A percentile compares a stretch with the other conserved stretches of the same genome.
phyloP scores from a whole-genome alignment of 2,329 filamentous ascomycete genomes.

The Xylaria sp. region DNA sequence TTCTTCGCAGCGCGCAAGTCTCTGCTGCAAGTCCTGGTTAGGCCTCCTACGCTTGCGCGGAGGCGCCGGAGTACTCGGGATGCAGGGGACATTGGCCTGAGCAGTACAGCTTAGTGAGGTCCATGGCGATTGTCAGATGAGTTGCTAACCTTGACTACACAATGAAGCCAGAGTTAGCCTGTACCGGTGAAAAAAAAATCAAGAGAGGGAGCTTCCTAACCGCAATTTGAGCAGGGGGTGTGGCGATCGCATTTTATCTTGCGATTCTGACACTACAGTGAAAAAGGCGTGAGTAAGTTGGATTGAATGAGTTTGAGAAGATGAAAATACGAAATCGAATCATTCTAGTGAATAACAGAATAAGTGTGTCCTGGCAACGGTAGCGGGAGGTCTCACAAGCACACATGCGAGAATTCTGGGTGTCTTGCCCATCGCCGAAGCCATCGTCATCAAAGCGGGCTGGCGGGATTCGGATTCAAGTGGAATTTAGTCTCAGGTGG shows the following conservation, averaged over 20 bases:
- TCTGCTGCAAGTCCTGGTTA: conserved; percentile 66
- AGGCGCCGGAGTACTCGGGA: conserved; percentile 64
- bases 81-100: conserved; percentile 64
- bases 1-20: conserved; percentile 63
- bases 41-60: conserved; percentile 64
- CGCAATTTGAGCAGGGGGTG: conserved; percentile 64
- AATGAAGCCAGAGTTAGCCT: conserved; percentile 6
- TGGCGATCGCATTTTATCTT: conserved; percentile 68
- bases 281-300: not conserved
- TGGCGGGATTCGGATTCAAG: not conserved
- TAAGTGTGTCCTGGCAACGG: too few relatives aligned
- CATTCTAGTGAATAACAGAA: too few relatives aligned
- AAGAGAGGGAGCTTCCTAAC: conserved; percentile 15
- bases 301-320: not conserved
- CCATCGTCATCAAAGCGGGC: conserved; percentile 29
- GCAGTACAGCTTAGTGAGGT: conserved; percentile 20
- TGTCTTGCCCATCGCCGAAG: conserved; percentile 36
- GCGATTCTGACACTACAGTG: conserved; percentile 57
- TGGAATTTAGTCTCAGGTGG: not conserved
- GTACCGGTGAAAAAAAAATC: not conserved
- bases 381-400: conserved; percentile 26
- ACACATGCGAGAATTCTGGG: conserved; percentile 41
- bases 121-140: conserved; percentile 3
- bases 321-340: not conserved
- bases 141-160: conserved; percentile 54